phyloP scores from a whole-genome alignment of 192 early-diverging fungal genomes.

The Gamsiella multidivaricata region DNA sequence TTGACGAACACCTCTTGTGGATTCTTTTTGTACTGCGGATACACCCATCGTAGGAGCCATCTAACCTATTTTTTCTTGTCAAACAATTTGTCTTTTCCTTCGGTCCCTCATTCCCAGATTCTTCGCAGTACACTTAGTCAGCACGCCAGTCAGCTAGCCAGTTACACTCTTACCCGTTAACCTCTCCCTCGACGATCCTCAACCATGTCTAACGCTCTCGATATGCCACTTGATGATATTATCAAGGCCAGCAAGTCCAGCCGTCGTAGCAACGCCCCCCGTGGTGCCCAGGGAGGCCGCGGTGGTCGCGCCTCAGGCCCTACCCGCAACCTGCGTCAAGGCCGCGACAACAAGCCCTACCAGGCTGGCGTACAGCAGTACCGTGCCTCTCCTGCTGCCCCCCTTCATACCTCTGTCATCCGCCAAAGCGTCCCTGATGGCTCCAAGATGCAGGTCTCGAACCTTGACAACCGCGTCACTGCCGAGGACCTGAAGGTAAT shows the following conservation, averaged over 20 bases:
- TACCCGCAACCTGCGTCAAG: conserved; percentile 44
- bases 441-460: conserved; percentile 66
- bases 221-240: conserved; percentile 63
- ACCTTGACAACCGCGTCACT: conserved; percentile 66
- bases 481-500: conserved; percentile 65
- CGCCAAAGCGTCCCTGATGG: conserved; percentile 55
- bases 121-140: no score
- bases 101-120: no score
- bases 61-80: no score
- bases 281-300: conserved; percentile 32
- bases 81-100: no score
- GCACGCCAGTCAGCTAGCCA: no score
- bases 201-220: conserved; percentile 52
- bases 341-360: conserved; percentile 49
- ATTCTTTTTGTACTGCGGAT: no score
- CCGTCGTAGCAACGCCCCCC: conserved; percentile 20
- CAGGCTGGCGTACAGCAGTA: conserved; percentile 40
- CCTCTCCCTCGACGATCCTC: not conserved
- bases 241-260: conserved; percentile 50
- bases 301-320: conserved; percentile 43
- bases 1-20: no score
- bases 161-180: not conserved
- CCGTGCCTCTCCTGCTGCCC: conserved; percentile 19
- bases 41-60: no score
- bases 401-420: conserved; percentile 39